Base-by-base conservation (phyloP, 306 rosid species). In the Trifolium repens region DNA sequence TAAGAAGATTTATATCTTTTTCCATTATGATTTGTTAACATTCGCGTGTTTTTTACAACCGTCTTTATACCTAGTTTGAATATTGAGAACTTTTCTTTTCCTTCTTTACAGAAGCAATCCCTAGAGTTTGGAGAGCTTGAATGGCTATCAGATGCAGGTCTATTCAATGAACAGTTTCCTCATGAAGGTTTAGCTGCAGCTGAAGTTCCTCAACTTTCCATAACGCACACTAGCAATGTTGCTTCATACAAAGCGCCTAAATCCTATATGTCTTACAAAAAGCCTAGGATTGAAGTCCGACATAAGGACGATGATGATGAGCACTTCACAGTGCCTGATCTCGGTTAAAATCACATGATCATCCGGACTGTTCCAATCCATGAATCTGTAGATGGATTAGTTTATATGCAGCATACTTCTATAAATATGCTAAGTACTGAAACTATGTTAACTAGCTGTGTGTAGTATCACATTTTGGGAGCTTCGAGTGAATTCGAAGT, bases 131-230 rank as follows among this genome's bases (percentile, higher is more conserved):
- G 96, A 79, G 99, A 92, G 74, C 88, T 94, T 9, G 98, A 92
- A 24, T 94, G 99, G 99, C 81, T 94, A 57, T 75, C 91, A 55
- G 98, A 94, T 7, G 75, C 84, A 55, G 88, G 98, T 24, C 78
- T 94, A 34, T 87, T 94, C 2, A 81, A 91, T 3, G 99, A 91
- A 54, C 96, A 87, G 47, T 77, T 90, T 69, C 79, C 91, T 74
- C 84, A 78, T 15, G 93, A 89, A 71, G 78, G 91, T 37, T 69
- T 90, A 75, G 94, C 97, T 7, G 91, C 96, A 1, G 98, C 98
- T 5, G 98, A 94, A 88, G 99, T 94, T 76, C 99, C 99, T 50
- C 96, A 90, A 83, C 92, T 94, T 83, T 85, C 90, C 3, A 75
- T 69, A 26, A 65, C 87, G 9, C 96, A 88, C 40, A 26, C 91